These are phyloP conservation scores for Chamaecyparis obtusa DNA, from an alignment of 75 land plant genomes.

Conservation along the genomic window DNA sequence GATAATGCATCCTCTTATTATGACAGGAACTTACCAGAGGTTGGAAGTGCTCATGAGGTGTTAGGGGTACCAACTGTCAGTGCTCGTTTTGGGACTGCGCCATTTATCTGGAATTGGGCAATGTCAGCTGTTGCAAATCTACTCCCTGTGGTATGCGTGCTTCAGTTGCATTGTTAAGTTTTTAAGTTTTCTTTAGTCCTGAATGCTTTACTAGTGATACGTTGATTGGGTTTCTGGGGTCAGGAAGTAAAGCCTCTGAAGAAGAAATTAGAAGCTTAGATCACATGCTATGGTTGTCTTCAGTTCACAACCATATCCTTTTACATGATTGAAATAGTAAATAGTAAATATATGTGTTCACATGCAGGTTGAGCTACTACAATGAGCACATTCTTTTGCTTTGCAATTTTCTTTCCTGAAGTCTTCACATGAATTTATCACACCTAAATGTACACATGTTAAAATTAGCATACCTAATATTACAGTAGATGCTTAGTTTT, in stretches of 20 bases:
- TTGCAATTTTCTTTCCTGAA: not conserved
- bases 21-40: slow-evolving; percentile 88
- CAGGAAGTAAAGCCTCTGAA: not conserved
- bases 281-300: not conserved
- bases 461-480: too few relatives aligned
- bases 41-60: slow-evolving; percentile 71
- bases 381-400: not conserved
- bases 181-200: not conserved
- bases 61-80: slow-evolving; percentile 84
- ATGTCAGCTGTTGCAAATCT: slow-evolving; percentile 77
- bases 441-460: too few relatives aligned
- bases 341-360: not conserved
- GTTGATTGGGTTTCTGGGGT: not conserved
- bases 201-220: not conserved
- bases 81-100: slow-evolving; percentile 94
- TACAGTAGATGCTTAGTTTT: too few relatives aligned
- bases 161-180: not conserved
- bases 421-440: too few relatives aligned
- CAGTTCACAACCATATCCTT: not conserved
- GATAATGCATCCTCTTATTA: not conserved
- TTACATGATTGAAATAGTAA: not conserved
- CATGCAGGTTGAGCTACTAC: not conserved
- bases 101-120: slow-evolving; percentile 95
- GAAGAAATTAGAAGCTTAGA: too few relatives aligned
- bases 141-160: slow-evolving; percentile 52